Evolutionary conservation across 2,329 filamentous ascomycete species (phyloP).

Genomic region (Thielaviopsis punctulata): DNA sequence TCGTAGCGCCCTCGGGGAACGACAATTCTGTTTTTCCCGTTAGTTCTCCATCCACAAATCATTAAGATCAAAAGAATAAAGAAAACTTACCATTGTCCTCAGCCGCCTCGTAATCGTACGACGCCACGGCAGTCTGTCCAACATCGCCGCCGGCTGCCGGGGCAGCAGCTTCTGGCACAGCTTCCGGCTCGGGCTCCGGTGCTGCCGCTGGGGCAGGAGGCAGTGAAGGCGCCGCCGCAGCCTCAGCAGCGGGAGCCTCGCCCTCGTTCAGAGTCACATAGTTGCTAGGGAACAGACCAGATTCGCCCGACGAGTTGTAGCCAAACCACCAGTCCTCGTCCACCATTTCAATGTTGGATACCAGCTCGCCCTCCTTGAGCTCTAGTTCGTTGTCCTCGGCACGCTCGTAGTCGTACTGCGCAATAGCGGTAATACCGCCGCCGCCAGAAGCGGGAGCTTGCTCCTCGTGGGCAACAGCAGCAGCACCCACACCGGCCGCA

Average conservation of each 20-base stretch:
- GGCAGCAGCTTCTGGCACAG: conserved; percentile 23
- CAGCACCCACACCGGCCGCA: conserved; percentile 35
- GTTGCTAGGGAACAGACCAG: conserved; percentile 87
- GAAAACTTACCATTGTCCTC: conserved; percentile 62
- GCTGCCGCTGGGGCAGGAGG: conserved; percentile 18
- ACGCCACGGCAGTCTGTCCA: conserved; percentile 58
- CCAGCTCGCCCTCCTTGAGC: conserved; percentile 69
- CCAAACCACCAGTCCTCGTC: conserved; percentile 99
- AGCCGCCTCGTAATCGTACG: conserved; percentile 93
- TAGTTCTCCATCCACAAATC: background rate
- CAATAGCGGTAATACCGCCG: conserved; percentile 54
- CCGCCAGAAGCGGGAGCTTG: conserved; percentile 1
- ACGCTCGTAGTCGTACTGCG: conserved; percentile 94
- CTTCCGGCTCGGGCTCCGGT: conserved; percentile 24
- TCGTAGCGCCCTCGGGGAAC: conserved; percentile 77
- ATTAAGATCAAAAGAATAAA: background rate
- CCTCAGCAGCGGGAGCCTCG: conserved; percentile 30
- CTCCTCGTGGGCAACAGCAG: conserved; percentile 42
- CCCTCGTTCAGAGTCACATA: conserved; percentile 78
- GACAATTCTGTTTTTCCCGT: conserved; percentile 35
- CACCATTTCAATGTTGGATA: conserved; percentile 90
- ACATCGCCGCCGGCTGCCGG: conserved; percentile 16
- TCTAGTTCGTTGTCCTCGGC: conserved; percentile 95
- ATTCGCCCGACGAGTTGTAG: conserved; percentile 67
- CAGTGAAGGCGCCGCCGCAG: conserved; percentile 19